Base-by-base conservation (phyloP, 2,329 filamentous ascomycete species). In the Alternaria triticimaculans region DNA sequence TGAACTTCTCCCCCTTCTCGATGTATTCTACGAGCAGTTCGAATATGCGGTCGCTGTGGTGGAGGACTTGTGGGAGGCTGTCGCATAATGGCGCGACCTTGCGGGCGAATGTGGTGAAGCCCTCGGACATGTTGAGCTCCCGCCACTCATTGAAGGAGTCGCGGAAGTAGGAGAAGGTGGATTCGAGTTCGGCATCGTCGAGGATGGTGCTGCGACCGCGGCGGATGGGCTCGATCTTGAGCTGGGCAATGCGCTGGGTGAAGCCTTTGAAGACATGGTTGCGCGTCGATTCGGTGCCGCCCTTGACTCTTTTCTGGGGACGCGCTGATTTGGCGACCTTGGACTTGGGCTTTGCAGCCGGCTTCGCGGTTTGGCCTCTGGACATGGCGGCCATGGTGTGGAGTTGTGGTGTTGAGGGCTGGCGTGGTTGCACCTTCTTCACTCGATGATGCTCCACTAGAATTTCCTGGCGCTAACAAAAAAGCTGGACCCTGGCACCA, bases 241-340 rank as follows among this genome's bases (percentile, higher is more conserved):
- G 88, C 80, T 94, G 96, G 67, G 92, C 89, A 79, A 98, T 92
- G 80, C 96, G 96, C 77, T 90, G 88, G 63, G 91, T 92, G 82
- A 98, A 98, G 66, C 92, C 91, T 82, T 97, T 92, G 88, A 93
- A 98, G 78, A 92, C 88, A 82, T 97, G 93, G 56, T 93, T 91
- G 77, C 93, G 94, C 66, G 90, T 89, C 71, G 94, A 92, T 55
- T 86, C 84, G 25, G 93, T 96, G 68, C 87, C 86, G 65, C 87
- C 86, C 78, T 92, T 93, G 68, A 86, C 75, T 55, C 84, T 86
- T 82, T 91, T 92, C 18, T 86, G 85, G 91, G 74, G 86, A 78
- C 80, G 70, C 76, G 71, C 68, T 77, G 60, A 41, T 30, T 64
- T 64, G 15, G 49, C n/a, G 23, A 62, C 21, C 25, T 72, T 76